phyloP scores from a whole-genome alignment of 257 asterid species.

The Linderniella brevidens region DNA sequence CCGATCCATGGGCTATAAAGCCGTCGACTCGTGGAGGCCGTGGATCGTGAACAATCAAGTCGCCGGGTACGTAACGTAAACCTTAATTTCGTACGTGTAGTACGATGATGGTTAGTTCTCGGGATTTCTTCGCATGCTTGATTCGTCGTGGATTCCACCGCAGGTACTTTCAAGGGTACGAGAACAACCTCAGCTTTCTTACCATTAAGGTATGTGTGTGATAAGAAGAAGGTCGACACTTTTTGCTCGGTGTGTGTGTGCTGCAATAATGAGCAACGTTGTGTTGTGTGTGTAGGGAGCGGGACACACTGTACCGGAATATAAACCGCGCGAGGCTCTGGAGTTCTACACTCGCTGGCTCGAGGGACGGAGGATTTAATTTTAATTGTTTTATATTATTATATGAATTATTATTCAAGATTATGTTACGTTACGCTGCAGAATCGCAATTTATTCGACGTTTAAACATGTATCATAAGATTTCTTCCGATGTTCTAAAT shows the following conservation, averaged over 20 bases:
- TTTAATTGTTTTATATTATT: constrained; percentile 12
- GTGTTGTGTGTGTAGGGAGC: constrained; percentile 37
- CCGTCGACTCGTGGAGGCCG: constrained; percentile 68
- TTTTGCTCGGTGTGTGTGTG: not conserved
- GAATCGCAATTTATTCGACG: no score
- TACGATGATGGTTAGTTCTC: not conserved
- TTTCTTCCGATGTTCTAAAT: no score
- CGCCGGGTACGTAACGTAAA: constrained; percentile 46
- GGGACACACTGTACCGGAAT: constrained; percentile 90
- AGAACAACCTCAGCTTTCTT: constrained; percentile 59
- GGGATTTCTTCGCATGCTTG: not conserved
- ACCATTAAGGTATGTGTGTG: constrained; percentile 48
- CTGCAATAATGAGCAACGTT: not conserved
- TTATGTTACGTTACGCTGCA: no score
- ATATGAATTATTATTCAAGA: no score
- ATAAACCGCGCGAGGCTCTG: constrained; percentile 80
- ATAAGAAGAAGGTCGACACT: not conserved
- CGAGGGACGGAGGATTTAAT: constrained; percentile 38
- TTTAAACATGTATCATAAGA: no score
- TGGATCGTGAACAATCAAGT: constrained; percentile 61
- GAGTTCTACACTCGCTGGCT: constrained; percentile 65
- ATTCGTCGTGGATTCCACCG: constrained; percentile 4
- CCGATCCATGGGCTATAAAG: constrained; percentile 63
- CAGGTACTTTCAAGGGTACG: constrained; percentile 76
- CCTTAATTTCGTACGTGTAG: no score